Base-by-base conservation (phyloP, 768 basidiomycete species). In the Boletellus emodensis region DNA sequence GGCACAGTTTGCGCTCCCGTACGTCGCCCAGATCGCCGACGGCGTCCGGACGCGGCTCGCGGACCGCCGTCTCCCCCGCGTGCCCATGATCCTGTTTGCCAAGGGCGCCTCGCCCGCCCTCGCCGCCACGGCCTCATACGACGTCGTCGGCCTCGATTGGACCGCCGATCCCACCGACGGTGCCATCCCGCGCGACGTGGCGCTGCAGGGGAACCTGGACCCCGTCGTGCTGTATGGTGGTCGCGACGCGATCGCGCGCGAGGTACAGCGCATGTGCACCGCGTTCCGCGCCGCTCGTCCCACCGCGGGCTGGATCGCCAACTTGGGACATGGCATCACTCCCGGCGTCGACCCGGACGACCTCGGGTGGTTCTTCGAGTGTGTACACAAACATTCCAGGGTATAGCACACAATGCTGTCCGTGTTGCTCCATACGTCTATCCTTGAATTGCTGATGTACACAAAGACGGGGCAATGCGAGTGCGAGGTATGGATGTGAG, bases 311-410 rank as follows among this genome's bases (percentile, higher is more conserved):
- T 98, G 94, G 93, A 97, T 98, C 61, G 89, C 90, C 9, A 98
- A 98, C 71, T 73, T 99, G 18, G 96, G 96, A 0, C 96, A 98
- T 65, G 96, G 96, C 6, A 94, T 99, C 59, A 96, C 94, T 4
- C 96, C 96, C 11, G 88, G 84, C 22, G 94, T 98, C 13, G 84
- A 96, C 66, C 93, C 95, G 18, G 94, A 97, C 48, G 91, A 96
- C 67, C 74, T 96, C 67, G 75, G 77, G 49, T 95, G 84, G 82
- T 96, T 95, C 75, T 81, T 95, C 54, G 80, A 95, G 67, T 94
- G 92, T 62, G 78, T 93, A 42, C 89, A 87, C 61, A 90, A 84
- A 62, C 89, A 91, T 63, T 92, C 90, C 3, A 63, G 71, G 22
- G 50, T 54, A 13, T 44, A 41, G 44, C 44, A 45, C 50, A 20